phyloP scores from a whole-genome alignment of 2,329 filamentous ascomycete species.

The Zasmidium citrigriseum region DNA sequence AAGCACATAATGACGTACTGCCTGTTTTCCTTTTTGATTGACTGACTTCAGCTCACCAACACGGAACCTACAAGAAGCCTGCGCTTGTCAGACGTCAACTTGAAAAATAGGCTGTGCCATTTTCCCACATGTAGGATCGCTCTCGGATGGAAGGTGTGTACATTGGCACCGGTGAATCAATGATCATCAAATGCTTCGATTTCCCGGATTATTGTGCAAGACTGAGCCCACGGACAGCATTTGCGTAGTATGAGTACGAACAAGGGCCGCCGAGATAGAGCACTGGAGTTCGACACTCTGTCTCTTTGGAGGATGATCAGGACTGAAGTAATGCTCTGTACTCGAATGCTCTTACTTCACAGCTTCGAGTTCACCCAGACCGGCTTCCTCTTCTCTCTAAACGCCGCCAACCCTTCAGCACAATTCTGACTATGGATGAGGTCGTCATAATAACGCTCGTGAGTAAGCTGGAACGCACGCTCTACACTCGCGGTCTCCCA shows the following conservation, averaged over 20 bases:
- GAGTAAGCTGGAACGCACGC: slow-evolving; percentile 40
- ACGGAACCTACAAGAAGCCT: too few relatives aligned
- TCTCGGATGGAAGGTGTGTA: slow-evolving; percentile 47
- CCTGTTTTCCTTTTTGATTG: background rate
- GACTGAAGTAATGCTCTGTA: too few relatives aligned
- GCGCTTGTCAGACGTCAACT: background rate
- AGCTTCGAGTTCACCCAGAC: slow-evolving; percentile 51
- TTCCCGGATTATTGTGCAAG: slow-evolving; percentile 44
- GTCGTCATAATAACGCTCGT: slow-evolving; percentile 42
- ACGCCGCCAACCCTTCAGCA: slow-evolving; percentile 50
- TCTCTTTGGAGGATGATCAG: slow-evolving; percentile 6
- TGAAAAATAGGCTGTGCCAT: background rate
- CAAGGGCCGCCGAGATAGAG: slow-evolving; percentile 8
- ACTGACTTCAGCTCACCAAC: too few relatives aligned
- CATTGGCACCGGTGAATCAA: too few relatives aligned
- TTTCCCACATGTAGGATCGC: background rate
- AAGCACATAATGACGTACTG: background rate
- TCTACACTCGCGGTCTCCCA: slow-evolving; percentile 44
- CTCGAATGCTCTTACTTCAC: too few relatives aligned
- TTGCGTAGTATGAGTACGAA: slow-evolving; percentile 2
- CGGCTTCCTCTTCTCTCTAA: slow-evolving; percentile 51
- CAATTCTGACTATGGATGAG: slow-evolving; percentile 49
- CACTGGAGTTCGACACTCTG: slow-evolving; percentile 9
- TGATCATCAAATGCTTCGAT: slow-evolving; percentile 67
- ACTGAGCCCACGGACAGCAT: slow-evolving; percentile 3